Evolutionary conservation across 768 basidiomycete species (phyloP).

Genomic region (Tricholoma sp.): DNA sequence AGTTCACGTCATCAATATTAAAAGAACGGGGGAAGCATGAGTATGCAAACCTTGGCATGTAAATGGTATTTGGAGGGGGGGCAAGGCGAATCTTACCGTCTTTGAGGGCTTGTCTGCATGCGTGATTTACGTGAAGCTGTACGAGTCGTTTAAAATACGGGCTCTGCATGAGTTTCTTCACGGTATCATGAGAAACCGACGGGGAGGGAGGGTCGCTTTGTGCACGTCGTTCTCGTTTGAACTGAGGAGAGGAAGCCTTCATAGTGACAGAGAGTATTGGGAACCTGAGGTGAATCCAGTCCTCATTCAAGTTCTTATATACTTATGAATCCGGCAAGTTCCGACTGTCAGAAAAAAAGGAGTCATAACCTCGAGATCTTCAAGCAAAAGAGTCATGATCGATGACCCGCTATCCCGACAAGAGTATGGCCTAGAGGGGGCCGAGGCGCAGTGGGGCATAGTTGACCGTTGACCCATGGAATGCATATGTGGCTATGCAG

Average conservation of each 20-base stretch:
- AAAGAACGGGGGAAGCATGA: not conserved
- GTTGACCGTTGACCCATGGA: too few species aligned
- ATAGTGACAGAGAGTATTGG: not conserved
- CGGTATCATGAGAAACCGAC: not conserved
- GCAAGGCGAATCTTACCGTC: constrained; percentile 6
- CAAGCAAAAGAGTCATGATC: not conserved
- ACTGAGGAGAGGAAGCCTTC: not conserved
- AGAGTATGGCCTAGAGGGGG: too few species aligned
- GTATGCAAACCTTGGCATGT: constrained; percentile 14
- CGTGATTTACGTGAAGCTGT: not conserved
- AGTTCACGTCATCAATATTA: too few species aligned
- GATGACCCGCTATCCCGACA: too few species aligned
- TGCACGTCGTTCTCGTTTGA: not conserved
- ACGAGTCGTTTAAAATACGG: constrained; percentile 4
- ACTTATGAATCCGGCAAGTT: not conserved
- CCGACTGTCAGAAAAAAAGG: not conserved
- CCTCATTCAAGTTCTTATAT: not conserved
- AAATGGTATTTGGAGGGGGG: not conserved
- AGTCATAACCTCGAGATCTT: not conserved
- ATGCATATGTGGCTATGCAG: too few species aligned
- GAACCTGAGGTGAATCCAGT: not conserved
- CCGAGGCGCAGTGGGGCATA: too few species aligned
- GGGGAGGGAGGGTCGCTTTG: not conserved
- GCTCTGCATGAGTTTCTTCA: not conserved
- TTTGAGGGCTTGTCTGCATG: constrained; percentile 3